Evolutionary conservation across 805 yeast species (phyloP).

Genomic region (Hanseniaspora lachancei): DNA sequence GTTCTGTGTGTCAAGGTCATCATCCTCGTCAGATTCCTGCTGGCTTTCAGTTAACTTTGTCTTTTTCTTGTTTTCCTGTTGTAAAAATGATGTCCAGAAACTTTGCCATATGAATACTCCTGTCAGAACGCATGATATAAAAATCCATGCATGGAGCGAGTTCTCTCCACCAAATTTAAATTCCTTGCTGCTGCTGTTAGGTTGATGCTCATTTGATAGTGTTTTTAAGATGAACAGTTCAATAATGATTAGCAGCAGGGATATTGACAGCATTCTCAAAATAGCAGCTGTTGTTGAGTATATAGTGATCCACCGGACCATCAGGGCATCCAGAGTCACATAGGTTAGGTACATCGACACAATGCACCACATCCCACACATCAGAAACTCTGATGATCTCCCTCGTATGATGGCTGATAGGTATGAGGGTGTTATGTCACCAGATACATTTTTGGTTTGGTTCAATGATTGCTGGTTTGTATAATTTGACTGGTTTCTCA

Average conservation of each 20-base stretch:
- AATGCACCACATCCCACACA: slow-evolving; percentile 85
- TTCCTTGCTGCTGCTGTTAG: not conserved
- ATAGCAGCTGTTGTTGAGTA: slow-evolving; percentile 83
- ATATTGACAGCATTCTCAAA: slow-evolving; percentile 71
- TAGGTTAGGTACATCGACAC: slow-evolving; percentile 78
- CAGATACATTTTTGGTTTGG: slow-evolving; percentile 19
- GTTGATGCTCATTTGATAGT: slow-evolving; percentile 31
- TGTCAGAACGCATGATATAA: slow-evolving; percentile 76
- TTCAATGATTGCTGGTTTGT: slow-evolving; percentile 22
- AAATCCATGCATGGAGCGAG: slow-evolving; percentile 79
- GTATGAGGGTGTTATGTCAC: slow-evolving; percentile 15
- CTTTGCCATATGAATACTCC: slow-evolving; percentile 71
- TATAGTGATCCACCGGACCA: slow-evolving; percentile 87
- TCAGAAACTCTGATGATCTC: slow-evolving; percentile 60
- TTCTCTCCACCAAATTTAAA: slow-evolving; percentile 46
- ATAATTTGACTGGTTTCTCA: slow-evolving; percentile 19
- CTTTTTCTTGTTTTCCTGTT: slow-evolving; percentile 26
- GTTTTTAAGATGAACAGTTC: slow-evolving; percentile 57
- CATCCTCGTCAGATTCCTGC: not conserved
- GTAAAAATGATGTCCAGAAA: slow-evolving; percentile 69
- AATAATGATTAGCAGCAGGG: slow-evolving; percentile 54
- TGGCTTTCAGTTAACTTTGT: slow-evolving; percentile 1
- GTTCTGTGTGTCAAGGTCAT: not conserved
- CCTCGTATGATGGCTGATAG: slow-evolving; percentile 38
- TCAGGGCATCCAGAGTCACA: slow-evolving; percentile 73